Percentiles rank a stretch among this genome's conserved stretches.
Evolutionary conservation across 306 rosid species (phyloP).

Genomic region (Trifolium subterraneum): DNA sequence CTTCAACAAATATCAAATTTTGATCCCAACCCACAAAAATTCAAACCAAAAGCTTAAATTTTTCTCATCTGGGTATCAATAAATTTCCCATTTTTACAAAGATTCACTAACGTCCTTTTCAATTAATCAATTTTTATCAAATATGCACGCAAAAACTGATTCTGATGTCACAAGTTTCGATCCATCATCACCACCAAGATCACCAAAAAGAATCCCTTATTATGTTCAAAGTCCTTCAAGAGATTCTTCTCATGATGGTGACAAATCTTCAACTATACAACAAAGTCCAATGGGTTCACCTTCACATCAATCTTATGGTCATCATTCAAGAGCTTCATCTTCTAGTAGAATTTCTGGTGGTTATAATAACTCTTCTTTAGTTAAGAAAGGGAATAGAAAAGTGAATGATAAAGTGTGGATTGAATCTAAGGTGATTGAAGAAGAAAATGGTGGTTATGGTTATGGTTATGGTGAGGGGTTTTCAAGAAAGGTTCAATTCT

Average conservation of each 20-base stretch:
- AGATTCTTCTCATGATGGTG: constrained; percentile 90
- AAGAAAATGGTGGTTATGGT: constrained; percentile 62
- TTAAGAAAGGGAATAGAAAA: constrained; percentile 47
- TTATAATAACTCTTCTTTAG: constrained; percentile 44
- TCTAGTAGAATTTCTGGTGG: constrained; percentile 81
- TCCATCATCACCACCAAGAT: constrained; percentile 68
- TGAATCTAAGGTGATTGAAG: constrained; percentile 69
- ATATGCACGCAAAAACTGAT: constrained; percentile 74
- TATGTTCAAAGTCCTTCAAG: constrained; percentile 79
- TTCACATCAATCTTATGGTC: constrained; percentile 67
- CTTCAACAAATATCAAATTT: not conserved
- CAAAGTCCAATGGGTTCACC: constrained; percentile 78
- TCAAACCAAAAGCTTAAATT: constrained; percentile 6
- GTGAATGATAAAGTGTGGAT: constrained; percentile 64
- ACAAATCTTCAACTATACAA: constrained; percentile 64
- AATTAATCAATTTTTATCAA: constrained; percentile 17
- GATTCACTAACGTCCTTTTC: too few species aligned
- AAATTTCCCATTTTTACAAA: constrained; percentile 24
- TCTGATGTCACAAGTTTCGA: constrained; percentile 75
- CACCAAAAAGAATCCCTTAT: constrained; percentile 70
- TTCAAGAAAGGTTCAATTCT: constrained; percentile 58
- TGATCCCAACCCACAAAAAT: constrained; percentile 7
- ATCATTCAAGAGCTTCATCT: constrained; percentile 75
- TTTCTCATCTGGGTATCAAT: constrained; percentile 34
- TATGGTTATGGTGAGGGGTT: constrained; percentile 42